phyloP scores from a whole-genome alignment of 805 yeast species.

The Wickerhamomyces silvicola region DNA sequence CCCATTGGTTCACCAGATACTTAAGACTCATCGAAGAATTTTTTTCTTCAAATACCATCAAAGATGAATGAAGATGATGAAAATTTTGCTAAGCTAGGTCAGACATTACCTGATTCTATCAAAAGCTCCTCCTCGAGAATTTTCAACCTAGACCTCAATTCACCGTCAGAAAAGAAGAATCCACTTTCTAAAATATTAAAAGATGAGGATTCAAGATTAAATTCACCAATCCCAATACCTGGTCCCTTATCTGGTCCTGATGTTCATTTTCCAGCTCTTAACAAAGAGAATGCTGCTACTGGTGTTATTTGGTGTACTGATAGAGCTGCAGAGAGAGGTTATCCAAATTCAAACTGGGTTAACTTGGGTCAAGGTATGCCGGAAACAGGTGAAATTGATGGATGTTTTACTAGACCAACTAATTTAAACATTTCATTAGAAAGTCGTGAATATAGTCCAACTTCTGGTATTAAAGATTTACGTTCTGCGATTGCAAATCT shows the following conservation, averaged over 20 bases:
- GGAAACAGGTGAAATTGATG: constrained; percentile 55
- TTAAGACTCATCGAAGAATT: too few species aligned
- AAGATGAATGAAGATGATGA: too few species aligned
- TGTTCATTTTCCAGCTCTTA: constrained; percentile 51
- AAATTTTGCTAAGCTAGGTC: constrained; percentile 18
- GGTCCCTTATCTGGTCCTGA: constrained; percentile 37
- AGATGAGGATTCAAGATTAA: constrained; percentile 1
- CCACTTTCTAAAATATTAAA: constrained; percentile 4
- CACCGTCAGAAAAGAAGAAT: neutral
- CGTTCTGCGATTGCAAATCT: constrained; percentile 53
- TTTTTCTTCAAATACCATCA: too few species aligned
- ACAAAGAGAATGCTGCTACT: constrained; percentile 51
- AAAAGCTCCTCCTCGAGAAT: constrained; percentile 19
- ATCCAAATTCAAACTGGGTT: constrained; percentile 40
- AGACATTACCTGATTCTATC: constrained; percentile 22
- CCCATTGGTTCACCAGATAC: too few species aligned
- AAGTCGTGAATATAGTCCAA: constrained; percentile 52
- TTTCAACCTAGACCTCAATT: constrained; percentile 8
- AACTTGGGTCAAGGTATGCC: constrained; percentile 63
- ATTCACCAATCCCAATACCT: constrained; percentile 44
- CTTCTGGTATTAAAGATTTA: constrained; percentile 48
- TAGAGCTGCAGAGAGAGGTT: constrained; percentile 53
- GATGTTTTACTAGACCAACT: constrained; percentile 49
- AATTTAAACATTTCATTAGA: constrained; percentile 39
- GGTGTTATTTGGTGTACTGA: constrained; percentile 64